These are phyloP conservation scores for Lycium ferocissimum DNA, from an alignment of 257 asterid genomes.

Conservation along the genomic window DNA sequence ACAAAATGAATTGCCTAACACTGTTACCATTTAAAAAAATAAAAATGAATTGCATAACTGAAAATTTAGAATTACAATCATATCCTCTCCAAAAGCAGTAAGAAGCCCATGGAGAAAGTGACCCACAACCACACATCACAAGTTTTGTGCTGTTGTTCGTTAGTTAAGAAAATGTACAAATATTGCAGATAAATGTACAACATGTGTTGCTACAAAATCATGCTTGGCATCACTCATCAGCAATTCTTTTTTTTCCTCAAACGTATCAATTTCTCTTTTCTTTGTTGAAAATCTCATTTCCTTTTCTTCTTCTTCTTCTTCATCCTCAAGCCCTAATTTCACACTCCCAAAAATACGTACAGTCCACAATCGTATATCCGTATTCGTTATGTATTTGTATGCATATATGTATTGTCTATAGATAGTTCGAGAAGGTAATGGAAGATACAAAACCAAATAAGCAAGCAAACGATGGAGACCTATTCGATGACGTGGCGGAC, in stretches of 20 bases:
- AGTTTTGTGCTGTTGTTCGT: neutral
- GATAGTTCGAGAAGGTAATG: slow-evolving; percentile 31
- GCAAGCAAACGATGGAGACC: slow-evolving; percentile 36
- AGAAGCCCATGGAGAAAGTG: too few relatives aligned
- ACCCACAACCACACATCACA: too few relatives aligned
- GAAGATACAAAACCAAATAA: slow-evolving; percentile 43
- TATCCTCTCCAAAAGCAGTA: too few relatives aligned
- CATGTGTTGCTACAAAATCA: neutral
- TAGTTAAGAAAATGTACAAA: neutral
- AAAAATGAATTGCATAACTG: too few relatives aligned
- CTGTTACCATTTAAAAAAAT: too few relatives aligned
- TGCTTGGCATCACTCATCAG: too few relatives aligned
- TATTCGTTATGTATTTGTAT: neutral
- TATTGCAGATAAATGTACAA: neutral
- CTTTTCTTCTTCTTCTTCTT: neutral
- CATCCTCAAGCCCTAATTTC: neutral
- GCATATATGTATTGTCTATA: neutral
- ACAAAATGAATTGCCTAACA: too few relatives aligned
- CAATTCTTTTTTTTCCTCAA: neutral
- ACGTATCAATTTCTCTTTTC: neutral
- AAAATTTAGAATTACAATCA: too few relatives aligned
- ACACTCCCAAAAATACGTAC: neutral
- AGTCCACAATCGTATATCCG: neutral
- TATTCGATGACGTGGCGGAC: slow-evolving; percentile 60
- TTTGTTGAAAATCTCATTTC: neutral